These are phyloP conservation scores for Fraxinus velutina DNA, from an alignment of 305 asterid genomes.

Conservation along the genomic window DNA sequence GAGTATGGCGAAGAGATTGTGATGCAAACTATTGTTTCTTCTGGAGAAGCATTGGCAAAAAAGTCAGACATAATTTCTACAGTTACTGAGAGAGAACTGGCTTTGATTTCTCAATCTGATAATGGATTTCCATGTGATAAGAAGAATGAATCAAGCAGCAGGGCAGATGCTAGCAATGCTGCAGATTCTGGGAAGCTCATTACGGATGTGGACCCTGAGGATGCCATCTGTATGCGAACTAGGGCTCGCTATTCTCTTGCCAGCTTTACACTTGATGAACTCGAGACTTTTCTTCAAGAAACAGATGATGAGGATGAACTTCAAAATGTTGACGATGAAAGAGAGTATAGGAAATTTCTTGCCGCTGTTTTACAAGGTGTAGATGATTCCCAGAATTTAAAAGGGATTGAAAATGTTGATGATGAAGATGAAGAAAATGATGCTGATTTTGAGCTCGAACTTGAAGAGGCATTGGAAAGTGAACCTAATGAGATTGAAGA, in stretches of 20 bases:
- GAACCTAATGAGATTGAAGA: slow-evolving; percentile 69
- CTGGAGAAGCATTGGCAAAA: slow-evolving; percentile 28
- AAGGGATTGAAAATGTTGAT: slow-evolving; percentile 58
- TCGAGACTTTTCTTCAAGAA: slow-evolving; percentile 96
- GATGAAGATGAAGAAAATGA: slow-evolving; percentile 97
- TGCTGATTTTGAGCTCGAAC: slow-evolving; percentile 97
- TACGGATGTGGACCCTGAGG: slow-evolving; percentile 55
- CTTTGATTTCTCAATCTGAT: slow-evolving; percentile 35
- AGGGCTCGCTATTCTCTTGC: slow-evolving; percentile 98
- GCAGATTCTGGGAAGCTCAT: slow-evolving; percentile 32
- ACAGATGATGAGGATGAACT: slow-evolving; percentile 97
- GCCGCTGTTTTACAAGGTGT: slow-evolving; percentile 75
- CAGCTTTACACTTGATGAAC: slow-evolving; percentile 87
- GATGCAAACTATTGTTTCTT: slow-evolving; percentile 39
- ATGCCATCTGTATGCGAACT: slow-evolving; percentile 88
- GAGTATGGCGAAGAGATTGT: slow-evolving; percentile 57
- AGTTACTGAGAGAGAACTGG: slow-evolving; percentile 27
- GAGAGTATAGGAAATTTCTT: slow-evolving; percentile 82
- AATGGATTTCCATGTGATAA: slow-evolving; percentile 31
- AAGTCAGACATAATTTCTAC: slow-evolving; percentile 15
- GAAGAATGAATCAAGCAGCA: slow-evolving; percentile 35
- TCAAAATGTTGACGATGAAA: slow-evolving; percentile 86
- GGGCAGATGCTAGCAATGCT: slow-evolving; percentile 28
- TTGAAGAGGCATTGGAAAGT: slow-evolving; percentile 97
- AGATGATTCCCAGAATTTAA: slow-evolving; percentile 50